phyloP scores from a whole-genome alignment of 306 rosid species.

The Cucurbita ficifolia region DNA sequence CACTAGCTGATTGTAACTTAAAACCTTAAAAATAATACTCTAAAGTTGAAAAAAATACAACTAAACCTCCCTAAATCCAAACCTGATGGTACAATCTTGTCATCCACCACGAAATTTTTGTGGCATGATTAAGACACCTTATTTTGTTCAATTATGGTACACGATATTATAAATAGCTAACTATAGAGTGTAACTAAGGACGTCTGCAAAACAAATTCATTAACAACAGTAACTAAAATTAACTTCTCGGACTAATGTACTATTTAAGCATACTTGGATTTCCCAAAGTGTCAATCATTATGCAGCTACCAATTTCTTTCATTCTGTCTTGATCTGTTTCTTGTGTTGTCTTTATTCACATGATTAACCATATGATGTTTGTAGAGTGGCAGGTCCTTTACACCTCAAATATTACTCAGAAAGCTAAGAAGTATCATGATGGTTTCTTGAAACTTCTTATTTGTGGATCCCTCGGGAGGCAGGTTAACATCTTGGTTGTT shows the following conservation, averaged over 20 bases:
- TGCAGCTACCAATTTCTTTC: not conserved
- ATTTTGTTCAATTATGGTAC: not conserved
- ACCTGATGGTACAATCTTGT: too few species aligned
- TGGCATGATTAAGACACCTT: too few species aligned
- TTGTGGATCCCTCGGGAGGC: slow-evolving; percentile 40
- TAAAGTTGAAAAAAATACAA: too few species aligned
- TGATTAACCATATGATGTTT: slow-evolving; percentile 6
- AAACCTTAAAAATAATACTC: too few species aligned
- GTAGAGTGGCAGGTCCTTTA: slow-evolving; percentile 72
- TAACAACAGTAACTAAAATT: not conserved
- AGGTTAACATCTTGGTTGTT: slow-evolving; percentile 26
- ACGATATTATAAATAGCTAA: not conserved
- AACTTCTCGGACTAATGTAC: not conserved
- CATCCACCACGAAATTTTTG: too few species aligned
- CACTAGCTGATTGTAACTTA: too few species aligned
- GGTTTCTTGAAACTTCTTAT: slow-evolving; percentile 42
- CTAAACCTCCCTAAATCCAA: too few species aligned
- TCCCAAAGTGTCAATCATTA: not conserved
- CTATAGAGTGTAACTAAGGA: not conserved
- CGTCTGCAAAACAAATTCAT: not conserved
- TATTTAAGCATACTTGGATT: not conserved
- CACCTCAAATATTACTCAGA: slow-evolving; percentile 71
- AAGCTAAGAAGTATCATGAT: slow-evolving; percentile 74
- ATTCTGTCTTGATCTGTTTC: not conserved
- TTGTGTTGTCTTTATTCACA: slow-evolving; percentile 3